These are phyloP conservation scores for Naganishia antarctica DNA, from an alignment of 768 basidiomycete species.

Conservation along the genomic window DNA sequence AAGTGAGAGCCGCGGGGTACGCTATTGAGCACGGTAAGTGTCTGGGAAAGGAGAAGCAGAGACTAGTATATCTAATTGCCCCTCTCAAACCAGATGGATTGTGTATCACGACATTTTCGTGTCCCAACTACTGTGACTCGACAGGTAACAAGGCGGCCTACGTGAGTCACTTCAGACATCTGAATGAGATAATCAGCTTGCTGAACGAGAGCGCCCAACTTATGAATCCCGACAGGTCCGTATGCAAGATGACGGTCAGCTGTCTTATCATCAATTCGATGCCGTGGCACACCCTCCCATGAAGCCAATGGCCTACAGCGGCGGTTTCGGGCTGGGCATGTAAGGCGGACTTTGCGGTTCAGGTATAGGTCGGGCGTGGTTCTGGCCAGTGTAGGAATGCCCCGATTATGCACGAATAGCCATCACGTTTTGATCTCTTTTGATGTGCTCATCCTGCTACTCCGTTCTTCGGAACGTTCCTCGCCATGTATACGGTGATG, in stretches of 20 bases:
- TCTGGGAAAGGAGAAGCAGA: too few relatives aligned
- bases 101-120: conserved; percentile 82
- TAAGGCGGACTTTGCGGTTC: neutral
- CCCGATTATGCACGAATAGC: too few relatives aligned
- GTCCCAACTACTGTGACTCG: conserved; percentile 65
- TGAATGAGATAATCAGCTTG: neutral
- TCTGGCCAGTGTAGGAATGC: too few relatives aligned
- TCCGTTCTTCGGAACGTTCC: too few relatives aligned
- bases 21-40: conserved; percentile 69
- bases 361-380: neutral
- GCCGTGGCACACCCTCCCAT: conserved; percentile 81
- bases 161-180: conserved; percentile 13
- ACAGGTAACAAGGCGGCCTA: conserved; percentile 45
- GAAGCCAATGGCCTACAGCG: conserved; percentile 78
- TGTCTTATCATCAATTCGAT: conserved; percentile 67
- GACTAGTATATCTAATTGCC: too few relatives aligned
- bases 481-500: too few relatives aligned
- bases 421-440: too few relatives aligned
- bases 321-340: conserved; percentile 37
- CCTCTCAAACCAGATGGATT: conserved; percentile 75
- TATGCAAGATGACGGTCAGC: conserved; percentile 69
- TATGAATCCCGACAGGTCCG: conserved; percentile 55
- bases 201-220: too few relatives aligned
- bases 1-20: conserved; percentile 90
- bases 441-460: too few relatives aligned